Conservation (phyloP, 2,329 filamentous ascomycete species). For the Ceratocystis cubensis region DNA sequence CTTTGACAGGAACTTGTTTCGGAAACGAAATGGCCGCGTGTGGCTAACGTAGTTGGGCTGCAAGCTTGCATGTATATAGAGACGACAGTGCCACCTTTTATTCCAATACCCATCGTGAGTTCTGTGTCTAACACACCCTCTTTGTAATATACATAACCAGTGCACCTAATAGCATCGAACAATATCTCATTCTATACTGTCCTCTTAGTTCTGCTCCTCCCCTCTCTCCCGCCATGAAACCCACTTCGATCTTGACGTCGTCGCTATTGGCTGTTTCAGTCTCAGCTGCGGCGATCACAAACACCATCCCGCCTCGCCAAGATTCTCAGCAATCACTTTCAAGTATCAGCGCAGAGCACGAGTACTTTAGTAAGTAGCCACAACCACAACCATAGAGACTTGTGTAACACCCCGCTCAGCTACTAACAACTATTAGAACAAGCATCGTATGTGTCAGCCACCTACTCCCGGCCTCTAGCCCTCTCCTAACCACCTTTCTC, state of each 20-base stretch:
- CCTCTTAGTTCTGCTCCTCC: neutral
- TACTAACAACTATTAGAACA: constrained; percentile 7
- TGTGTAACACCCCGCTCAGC: neutral
- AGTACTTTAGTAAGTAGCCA: constrained; percentile 2
- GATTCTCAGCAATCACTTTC: neutral
- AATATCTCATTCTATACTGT: neutral
- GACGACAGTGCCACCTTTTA: neutral
- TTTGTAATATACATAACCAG: too few relatives aligned
- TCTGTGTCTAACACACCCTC: neutral
- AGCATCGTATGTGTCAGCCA: constrained; percentile 13
- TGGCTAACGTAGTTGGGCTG: neutral
- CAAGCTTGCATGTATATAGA: neutral
- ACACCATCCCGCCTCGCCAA: neutral
- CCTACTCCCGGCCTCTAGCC: neutral
- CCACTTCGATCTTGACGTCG: neutral
- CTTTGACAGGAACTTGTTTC: neutral
- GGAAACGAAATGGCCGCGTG: neutral
- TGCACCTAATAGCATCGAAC: too few relatives aligned
- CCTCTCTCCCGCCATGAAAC: neutral
- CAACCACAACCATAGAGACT: neutral
- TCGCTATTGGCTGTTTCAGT: constrained; percentile 2
- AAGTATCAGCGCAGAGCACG: neutral
- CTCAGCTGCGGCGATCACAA: neutral
- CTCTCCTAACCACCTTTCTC: constrained; percentile 11
- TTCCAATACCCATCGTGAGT: too few relatives aligned